Percentiles rank a stretch among this genome's conserved stretches.
These are phyloP conservation scores for Morella rubra DNA, from an alignment of 306 rosid genomes.

Conservation along the genomic window DNA sequence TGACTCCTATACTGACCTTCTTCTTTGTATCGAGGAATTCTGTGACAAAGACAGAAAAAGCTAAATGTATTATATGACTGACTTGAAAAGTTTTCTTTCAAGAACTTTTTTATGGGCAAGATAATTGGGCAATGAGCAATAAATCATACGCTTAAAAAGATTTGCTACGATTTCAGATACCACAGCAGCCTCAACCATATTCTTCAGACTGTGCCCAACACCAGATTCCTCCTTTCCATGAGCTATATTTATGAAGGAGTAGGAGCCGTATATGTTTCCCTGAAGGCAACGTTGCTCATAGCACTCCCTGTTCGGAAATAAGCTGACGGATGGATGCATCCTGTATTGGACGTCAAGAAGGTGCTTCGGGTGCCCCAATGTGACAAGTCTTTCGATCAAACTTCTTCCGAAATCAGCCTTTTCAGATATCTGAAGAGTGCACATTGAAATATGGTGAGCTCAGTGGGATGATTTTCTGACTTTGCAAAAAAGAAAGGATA, in stretches of 20 bases:
- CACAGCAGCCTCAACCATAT: constrained; percentile 48
- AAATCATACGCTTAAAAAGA: constrained; percentile 43
- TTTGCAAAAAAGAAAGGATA: not conserved
- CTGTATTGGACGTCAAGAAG: constrained; percentile 43
- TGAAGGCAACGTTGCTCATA: constrained; percentile 25
- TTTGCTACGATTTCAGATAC: constrained; percentile 42
- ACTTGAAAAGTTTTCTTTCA: not conserved
- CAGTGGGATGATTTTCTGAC: not conserved
- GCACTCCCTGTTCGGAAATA: constrained; percentile 36
- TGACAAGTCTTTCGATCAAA: constrained; percentile 42
- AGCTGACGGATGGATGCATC: constrained; percentile 53
- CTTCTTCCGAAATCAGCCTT: constrained; percentile 50
- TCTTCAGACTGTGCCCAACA: constrained; percentile 29
- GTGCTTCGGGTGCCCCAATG: constrained; percentile 30
- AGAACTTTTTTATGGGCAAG: not conserved
- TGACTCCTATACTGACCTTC: constrained; percentile 59
- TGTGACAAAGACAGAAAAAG: constrained; percentile 3
- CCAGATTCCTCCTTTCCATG: constrained; percentile 40
- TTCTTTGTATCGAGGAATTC: constrained; percentile 33
- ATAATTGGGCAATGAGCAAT: not conserved
- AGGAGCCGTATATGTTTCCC: constrained; percentile 31
- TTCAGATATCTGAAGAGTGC: constrained; percentile 27
- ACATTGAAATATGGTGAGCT: not conserved
- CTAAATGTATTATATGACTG: not conserved
- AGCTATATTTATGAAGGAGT: constrained; percentile 35